phyloP scores from a whole-genome alignment of 169 alveolate species.

The Plasmodium adleri region DNA sequence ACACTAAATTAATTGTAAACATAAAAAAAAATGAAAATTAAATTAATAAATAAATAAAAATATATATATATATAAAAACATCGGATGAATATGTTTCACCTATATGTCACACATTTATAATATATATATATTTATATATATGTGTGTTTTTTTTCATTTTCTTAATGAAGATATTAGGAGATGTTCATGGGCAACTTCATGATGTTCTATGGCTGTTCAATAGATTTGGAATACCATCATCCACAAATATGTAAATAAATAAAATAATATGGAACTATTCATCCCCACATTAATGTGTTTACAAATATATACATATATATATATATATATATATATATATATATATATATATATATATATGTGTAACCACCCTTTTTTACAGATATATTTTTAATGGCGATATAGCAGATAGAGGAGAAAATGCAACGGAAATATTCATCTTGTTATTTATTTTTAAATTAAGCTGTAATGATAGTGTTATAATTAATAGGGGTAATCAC shows the following conservation, averaged over 20 bases:
- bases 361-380: background rate
- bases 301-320: too few species aligned
- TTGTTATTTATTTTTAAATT: constrained; percentile 90
- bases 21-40: background rate
- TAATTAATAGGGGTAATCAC: constrained; percentile 93
- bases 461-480: constrained; percentile 88
- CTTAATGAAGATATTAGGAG: constrained; percentile 87
- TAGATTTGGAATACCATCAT: constrained; percentile 92
- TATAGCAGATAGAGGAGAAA: constrained; percentile 93
- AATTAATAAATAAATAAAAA: background rate
- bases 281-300: too few species aligned
- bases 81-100: background rate
- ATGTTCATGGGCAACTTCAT: constrained; percentile 93
- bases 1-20: constrained; percentile 51
- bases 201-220: constrained; percentile 92
- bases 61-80: background rate
- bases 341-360: background rate
- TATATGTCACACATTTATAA: background rate
- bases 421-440: constrained; percentile 90
- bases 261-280: too few species aligned
- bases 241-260: constrained; percentile 81
- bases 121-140: too few species aligned
- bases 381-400: constrained; percentile 93
- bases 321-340: too few species aligned
- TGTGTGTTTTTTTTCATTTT: background rate